These are phyloP conservation scores for Beta macrorhiza DNA, from an alignment of 179 eudicot species.

Conservation along the genomic window DNA sequence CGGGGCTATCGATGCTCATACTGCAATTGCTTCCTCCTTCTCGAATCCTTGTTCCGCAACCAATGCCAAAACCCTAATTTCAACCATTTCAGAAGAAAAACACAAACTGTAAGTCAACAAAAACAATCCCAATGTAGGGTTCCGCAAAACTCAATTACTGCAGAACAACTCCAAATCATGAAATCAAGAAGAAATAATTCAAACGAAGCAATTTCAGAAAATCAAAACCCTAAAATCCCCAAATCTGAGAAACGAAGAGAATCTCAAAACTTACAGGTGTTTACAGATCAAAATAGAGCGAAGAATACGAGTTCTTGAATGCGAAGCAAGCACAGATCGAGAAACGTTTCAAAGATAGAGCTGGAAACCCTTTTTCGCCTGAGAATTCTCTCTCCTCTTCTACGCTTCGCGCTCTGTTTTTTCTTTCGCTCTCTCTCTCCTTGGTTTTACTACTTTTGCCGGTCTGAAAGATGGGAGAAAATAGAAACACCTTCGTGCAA, in stretches of 20 bases:
- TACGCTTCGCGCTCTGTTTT: slow-evolving; percentile 29
- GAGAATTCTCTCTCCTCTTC: slow-evolving; percentile 11
- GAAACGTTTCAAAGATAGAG: slow-evolving; percentile 2
- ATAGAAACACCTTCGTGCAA: not conserved
- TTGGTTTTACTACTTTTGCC: not conserved
- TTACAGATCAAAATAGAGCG: slow-evolving; percentile 13
- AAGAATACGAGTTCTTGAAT: slow-evolving; percentile 6
- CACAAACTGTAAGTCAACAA: slow-evolving; percentile 23
- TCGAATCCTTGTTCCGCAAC: slow-evolving; percentile 22
- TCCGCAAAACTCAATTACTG: not conserved
- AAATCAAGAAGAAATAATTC: not conserved
- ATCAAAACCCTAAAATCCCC: slow-evolving; percentile 30
- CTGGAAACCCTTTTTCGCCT: slow-evolving; percentile 2
- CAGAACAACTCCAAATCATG: not conserved
- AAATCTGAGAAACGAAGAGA: slow-evolving; percentile 14
- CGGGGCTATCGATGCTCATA: slow-evolving; percentile 92
- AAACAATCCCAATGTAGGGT: slow-evolving; percentile 12
- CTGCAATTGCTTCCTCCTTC: slow-evolving; percentile 33
- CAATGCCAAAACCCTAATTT: slow-evolving; percentile 41
- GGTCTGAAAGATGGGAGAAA: not conserved
- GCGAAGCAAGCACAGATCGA: slow-evolving; percentile 18
- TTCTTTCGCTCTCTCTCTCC: slow-evolving; percentile 5
- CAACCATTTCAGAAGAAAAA: slow-evolving; percentile 2
- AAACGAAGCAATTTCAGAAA: not conserved
- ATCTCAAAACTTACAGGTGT: slow-evolving; percentile 16